These are phyloP conservation scores for Colletotrichum sp. DNA, from an alignment of 2,329 filamentous ascomycete genomes.

Conservation along the genomic window DNA sequence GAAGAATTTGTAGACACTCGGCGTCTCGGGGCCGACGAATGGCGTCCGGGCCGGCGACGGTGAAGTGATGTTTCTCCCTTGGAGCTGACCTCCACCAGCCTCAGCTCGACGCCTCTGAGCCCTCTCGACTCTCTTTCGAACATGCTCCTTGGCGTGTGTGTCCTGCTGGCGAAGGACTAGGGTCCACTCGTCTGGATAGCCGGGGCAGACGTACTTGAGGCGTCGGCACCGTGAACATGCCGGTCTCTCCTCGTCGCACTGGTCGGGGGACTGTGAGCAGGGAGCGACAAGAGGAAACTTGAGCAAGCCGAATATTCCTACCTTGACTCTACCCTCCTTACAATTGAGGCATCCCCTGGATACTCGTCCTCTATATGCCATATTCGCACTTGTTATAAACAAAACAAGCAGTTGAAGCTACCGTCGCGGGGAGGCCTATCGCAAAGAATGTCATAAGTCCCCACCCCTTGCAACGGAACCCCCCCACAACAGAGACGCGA, in stretches of 20 bases:
- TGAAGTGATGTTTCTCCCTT: background rate
- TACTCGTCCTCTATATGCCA: background rate
- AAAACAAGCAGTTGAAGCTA: background rate
- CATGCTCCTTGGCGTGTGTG: background rate
- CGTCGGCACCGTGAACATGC: background rate
- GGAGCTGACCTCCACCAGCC: background rate
- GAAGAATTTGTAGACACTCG: background rate
- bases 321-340: background rate
- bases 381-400: background rate
- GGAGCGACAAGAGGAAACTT: background rate
- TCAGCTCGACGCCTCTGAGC: background rate
- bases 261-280: background rate
- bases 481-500: no score
- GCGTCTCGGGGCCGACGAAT: background rate
- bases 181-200: background rate
- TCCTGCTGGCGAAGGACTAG: background rate
- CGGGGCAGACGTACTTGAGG: background rate
- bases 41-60: background rate
- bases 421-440: background rate
- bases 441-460: background rate
- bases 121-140: background rate
- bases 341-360: background rate
- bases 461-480: no score
- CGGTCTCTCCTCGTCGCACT: background rate
- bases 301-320: background rate